A percentile compares a stretch with the other conserved stretches of the same genome.
phyloP scores from a whole-genome alignment of 495 filamentous ascomycete species.

The Platismatia glauca region DNA sequence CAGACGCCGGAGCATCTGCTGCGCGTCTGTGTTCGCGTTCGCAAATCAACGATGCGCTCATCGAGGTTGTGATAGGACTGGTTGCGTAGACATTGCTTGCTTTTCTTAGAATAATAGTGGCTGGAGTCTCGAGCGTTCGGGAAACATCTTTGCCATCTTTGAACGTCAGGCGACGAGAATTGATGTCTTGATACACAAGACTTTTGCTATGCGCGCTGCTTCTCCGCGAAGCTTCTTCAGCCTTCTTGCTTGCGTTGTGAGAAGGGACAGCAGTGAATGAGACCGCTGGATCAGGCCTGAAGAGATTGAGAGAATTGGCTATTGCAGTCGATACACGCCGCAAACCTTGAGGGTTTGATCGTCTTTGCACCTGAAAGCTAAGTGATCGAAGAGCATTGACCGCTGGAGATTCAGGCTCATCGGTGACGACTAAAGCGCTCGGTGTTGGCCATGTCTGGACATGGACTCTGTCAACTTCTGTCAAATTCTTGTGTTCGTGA shows the following conservation, averaged over 20 bases:
- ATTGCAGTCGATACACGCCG: constrained; percentile 7
- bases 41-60: neutral
- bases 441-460: neutral
- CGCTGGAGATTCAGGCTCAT: constrained; percentile 2
- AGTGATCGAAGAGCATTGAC: constrained; percentile 8
- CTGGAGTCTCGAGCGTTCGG: constrained; percentile 11
- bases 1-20: constrained; percentile 2
- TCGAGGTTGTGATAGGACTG: neutral
- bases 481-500: neutral
- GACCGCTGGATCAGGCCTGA: neutral
- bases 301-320: neutral
- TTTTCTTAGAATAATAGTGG: constrained; percentile 23
- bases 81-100: constrained; percentile 13
- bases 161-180: neutral
- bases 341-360: neutral
- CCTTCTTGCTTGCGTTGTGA: neutral
- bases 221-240: neutral
- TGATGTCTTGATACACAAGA: neutral
- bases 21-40: neutral
- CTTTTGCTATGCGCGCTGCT: constrained; percentile 1
- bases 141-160: neutral
- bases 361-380: neutral
- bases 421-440: neutral
- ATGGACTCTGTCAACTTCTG: neutral
- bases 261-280: neutral